Percentiles rank a stretch among this genome's conserved stretches.
Evolutionary conservation across 139 green algal genomes (phyloP).

Genomic region (Trebouxia sp.): DNA sequence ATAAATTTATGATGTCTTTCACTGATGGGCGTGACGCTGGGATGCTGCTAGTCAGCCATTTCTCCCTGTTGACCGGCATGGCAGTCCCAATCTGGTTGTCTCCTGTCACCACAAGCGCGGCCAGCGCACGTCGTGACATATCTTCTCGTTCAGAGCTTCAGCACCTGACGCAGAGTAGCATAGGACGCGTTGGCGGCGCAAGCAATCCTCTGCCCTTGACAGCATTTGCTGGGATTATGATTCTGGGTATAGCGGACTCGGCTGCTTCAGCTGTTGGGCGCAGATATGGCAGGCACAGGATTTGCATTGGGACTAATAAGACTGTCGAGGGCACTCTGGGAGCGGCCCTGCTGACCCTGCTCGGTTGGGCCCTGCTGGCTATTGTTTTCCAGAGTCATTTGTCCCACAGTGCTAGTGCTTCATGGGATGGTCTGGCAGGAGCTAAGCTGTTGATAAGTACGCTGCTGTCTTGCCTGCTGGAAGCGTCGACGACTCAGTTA

Average conservation of each 20-base stretch:
- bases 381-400: constrained; percentile 6
- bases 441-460: constrained; percentile 45
- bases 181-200: not conserved
- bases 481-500: constrained; percentile 77
- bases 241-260: constrained; percentile 62
- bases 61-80: constrained; percentile 78
- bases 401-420: not conserved
- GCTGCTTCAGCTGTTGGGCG: constrained; percentile 33
- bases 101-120: not conserved
- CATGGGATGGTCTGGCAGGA: constrained; percentile 27
- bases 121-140: not conserved
- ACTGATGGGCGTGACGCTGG: constrained; percentile 67
- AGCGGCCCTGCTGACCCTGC: constrained; percentile 51
- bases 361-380: constrained; percentile 46
- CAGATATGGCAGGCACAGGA: constrained; percentile 28
- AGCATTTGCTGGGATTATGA: constrained; percentile 62
- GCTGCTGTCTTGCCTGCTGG: constrained; percentile 60
- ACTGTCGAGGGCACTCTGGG: constrained; percentile 74
- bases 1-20: constrained; percentile 72
- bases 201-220: not conserved
- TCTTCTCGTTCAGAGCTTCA: not conserved
- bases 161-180: not conserved
- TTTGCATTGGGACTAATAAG: constrained; percentile 56
- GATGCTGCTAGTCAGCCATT: constrained; percentile 72
- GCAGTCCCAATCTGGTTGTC: constrained; percentile 61